Evolutionary conservation across 306 rosid genomes (phyloP).

Genomic region (Vachellia collinsii): DNA sequence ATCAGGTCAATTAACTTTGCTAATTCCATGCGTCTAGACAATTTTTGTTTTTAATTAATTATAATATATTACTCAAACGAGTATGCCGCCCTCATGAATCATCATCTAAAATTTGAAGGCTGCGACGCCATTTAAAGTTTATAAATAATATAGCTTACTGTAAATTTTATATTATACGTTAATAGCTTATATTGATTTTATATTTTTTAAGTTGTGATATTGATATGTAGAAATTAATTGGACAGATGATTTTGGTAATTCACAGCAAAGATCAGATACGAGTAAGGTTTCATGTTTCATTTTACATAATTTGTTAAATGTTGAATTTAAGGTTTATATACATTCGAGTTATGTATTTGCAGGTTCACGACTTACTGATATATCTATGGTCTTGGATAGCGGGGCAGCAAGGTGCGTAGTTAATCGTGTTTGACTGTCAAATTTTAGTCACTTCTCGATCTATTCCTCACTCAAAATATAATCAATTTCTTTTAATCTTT

Average conservation of each 20-base stretch:
- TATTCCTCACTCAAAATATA: background rate
- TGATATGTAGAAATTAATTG: background rate
- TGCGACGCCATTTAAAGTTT: background rate
- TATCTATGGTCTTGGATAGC: background rate
- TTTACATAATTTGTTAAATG: no score
- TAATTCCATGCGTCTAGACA: background rate
- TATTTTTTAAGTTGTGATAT: background rate
- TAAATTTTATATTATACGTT: background rate
- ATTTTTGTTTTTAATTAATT: background rate
- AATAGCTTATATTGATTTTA: background rate
- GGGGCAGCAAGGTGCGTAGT: background rate
- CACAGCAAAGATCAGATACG: background rate
- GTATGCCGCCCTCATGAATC: background rate
- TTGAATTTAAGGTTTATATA: background rate
- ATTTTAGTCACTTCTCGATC: background rate
- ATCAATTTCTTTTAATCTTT: no score
- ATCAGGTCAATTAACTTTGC: background rate
- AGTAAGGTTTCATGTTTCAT: background rate
- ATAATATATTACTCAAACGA: background rate
- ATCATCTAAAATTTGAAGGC: background rate
- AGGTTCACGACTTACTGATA: background rate
- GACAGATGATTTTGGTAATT: background rate
- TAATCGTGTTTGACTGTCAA: background rate
- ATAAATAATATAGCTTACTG: background rate
- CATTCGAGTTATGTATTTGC: background rate